Conservation (phyloP, 495 filamentous ascomycete genomes). For the Xylaria intraflava region DNA sequence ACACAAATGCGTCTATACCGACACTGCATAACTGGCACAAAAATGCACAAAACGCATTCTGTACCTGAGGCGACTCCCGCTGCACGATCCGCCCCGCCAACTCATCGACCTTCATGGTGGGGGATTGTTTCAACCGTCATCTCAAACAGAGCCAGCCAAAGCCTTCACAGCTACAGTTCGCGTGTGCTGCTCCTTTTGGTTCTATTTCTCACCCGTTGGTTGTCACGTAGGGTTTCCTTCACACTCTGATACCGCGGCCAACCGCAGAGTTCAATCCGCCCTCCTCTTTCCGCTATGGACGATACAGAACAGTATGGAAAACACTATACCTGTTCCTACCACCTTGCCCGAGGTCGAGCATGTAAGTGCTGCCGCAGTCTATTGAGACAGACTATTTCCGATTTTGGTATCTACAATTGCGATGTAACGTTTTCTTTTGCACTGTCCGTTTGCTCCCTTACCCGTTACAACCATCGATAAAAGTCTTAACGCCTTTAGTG, state of each 20-base stretch:
- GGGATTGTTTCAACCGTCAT: too few species aligned
- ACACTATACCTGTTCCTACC: conserved; percentile 12
- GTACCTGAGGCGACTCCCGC: too few species aligned
- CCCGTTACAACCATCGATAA: conserved; percentile 12
- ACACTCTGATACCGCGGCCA: background rate
- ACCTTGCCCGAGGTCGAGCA: conserved; percentile 24
- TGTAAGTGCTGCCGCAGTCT: conserved; percentile 16
- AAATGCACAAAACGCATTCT: too few species aligned
- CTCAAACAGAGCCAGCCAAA: too few species aligned
- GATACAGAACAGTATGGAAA: conserved; percentile 21
- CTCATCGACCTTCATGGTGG: too few species aligned
- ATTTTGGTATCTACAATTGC: background rate
- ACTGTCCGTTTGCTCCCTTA: background rate
- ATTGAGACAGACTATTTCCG: background rate
- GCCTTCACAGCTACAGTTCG: too few species aligned
- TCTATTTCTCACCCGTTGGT: too few species aligned
- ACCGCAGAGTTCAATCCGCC: conserved; percentile 1
- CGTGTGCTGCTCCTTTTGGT: background rate
- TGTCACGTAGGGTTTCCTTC: background rate
- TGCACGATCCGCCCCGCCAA: too few species aligned
- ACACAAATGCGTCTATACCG: too few species aligned
- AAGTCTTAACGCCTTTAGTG: conserved; percentile 5
- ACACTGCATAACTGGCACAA: too few species aligned
- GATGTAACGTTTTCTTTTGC: background rate
- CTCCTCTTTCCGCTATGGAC: conserved; percentile 20